These are phyloP conservation scores for Camptophora hylomeconis DNA, from an alignment of 2,329 filamentous ascomycete genomes.

Conservation along the genomic window DNA sequence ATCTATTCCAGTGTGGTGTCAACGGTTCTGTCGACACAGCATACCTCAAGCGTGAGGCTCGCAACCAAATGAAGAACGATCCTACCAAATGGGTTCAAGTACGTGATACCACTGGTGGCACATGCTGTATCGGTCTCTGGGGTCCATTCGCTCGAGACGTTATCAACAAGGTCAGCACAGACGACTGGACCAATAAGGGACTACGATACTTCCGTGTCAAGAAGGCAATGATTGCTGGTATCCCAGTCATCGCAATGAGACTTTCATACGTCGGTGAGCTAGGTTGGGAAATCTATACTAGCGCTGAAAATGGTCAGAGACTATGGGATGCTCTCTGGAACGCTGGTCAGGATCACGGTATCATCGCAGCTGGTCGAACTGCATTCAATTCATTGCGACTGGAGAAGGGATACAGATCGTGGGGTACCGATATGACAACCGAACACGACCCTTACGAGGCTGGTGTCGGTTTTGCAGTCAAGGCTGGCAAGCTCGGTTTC, in stretches of 20 bases:
- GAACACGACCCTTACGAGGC: conserved; percentile 50
- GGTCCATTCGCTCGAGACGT: conserved; percentile 44
- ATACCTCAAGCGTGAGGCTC: conserved; percentile 43
- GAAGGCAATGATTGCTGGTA: conserved; percentile 36
- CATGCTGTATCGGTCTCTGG: conserved; percentile 51
- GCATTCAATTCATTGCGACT: conserved; percentile 47
- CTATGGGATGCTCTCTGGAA: conserved; percentile 47
- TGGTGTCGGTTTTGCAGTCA: conserved; percentile 39
- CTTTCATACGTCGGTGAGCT: conserved; percentile 49
- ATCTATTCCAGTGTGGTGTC: conserved; percentile 39
- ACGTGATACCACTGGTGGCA: conserved; percentile 46
- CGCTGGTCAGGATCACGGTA: conserved; percentile 40
- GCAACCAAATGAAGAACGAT: conserved; percentile 28
- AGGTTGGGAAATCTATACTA: conserved; percentile 51
- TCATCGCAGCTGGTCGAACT: conserved; percentile 45
- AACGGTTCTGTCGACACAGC: conserved; percentile 43
- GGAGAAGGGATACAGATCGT: conserved; percentile 47
- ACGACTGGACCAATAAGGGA: conserved; percentile 18
- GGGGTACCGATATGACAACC: conserved; percentile 45
- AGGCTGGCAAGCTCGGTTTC: conserved; percentile 27
- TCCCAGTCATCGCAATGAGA: conserved; percentile 43
- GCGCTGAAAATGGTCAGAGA: conserved; percentile 42
- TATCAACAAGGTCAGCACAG: conserved; percentile 25
- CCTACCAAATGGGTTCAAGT: conserved; percentile 37
- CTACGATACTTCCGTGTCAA: conserved; percentile 41